Evolutionary conservation across 1,139 yeast genomes (phyloP).

Genomic region (Hyphopichia fennica): DNA sequence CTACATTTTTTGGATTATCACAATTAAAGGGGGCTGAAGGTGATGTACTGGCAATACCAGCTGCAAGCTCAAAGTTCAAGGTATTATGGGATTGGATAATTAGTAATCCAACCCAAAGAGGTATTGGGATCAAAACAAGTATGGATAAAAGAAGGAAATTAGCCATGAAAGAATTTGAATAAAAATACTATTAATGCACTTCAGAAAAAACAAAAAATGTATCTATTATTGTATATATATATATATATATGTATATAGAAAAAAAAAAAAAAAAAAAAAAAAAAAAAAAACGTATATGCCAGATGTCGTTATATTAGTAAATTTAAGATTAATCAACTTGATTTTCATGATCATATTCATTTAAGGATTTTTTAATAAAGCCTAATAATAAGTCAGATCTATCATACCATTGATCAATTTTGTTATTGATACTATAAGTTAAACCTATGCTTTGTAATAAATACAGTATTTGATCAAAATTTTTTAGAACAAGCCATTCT

Average conservation of each 20-base stretch:
- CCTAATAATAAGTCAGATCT: constrained; percentile 34
- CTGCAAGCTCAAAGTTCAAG: constrained; percentile 20
- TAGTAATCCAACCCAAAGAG: constrained; percentile 7
- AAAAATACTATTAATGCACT: constrained; percentile 3
- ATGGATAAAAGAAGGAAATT: constrained; percentile 45
- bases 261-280: neutral
- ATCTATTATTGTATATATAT: too few species aligned
- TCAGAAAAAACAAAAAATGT: neutral
- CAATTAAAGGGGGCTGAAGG: constrained; percentile 40
- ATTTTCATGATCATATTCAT: constrained; percentile 1
- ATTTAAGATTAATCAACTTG: neutral
- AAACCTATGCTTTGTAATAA: constrained; percentile 25
- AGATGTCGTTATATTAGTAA: neutral
- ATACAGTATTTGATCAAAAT: constrained; percentile 23
- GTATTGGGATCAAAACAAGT: constrained; percentile 18
- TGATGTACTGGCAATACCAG: constrained; percentile 30
- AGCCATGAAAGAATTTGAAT: constrained; percentile 44
- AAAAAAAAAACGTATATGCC: neutral
- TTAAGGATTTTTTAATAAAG: constrained; percentile 21
- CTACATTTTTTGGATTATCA: constrained; percentile 41
- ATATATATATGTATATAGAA: neutral
- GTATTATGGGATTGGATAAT: constrained; percentile 29
- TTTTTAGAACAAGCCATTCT: constrained; percentile 56
- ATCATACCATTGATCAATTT: constrained; percentile 36
- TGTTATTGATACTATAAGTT: constrained; percentile 19